These are phyloP conservation scores for Iris pallida DNA, from an alignment of 116 monocot species.

Conservation along the genomic window DNA sequence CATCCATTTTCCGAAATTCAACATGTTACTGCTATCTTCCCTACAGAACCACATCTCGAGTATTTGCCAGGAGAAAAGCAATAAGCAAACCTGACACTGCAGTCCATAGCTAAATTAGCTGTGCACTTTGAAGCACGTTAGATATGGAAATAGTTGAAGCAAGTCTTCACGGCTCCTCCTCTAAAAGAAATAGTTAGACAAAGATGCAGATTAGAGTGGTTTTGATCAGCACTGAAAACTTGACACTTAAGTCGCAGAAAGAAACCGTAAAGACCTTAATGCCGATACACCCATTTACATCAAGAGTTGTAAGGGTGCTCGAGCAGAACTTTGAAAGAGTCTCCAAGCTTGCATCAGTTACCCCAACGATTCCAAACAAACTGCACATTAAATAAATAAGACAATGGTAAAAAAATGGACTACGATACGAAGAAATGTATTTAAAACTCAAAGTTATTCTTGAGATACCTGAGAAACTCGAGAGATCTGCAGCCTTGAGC, in stretches of 20 bases:
- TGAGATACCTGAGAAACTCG: slow-evolving; percentile 68
- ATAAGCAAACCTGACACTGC: background rate
- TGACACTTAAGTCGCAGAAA: background rate
- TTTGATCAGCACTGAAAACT: background rate
- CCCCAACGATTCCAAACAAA: slow-evolving; percentile 90
- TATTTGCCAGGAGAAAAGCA: too few relatives aligned
- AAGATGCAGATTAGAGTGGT: background rate
- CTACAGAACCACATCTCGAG: too few relatives aligned
- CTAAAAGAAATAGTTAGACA: slow-evolving; percentile 19
- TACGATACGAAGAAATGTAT: background rate
- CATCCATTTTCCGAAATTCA: too few relatives aligned
- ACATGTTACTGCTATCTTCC: too few relatives aligned
- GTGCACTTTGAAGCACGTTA: slow-evolving; percentile 93
- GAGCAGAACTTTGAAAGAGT: slow-evolving; percentile 64
- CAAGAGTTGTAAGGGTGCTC: slow-evolving; percentile 65
- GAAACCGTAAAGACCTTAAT: slow-evolving; percentile 54
- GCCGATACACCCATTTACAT: slow-evolving; percentile 90
- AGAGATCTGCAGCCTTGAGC: slow-evolving; percentile 70
- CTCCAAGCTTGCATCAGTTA: slow-evolving; percentile 71
- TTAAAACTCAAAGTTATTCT: background rate
- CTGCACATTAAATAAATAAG: slow-evolving; percentile 27
- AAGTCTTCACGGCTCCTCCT: slow-evolving; percentile 68
- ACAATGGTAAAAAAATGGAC: background rate
- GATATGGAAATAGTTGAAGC: slow-evolving; percentile 52
- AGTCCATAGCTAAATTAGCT: slow-evolving; percentile 28